Evolutionary conservation across 176 grass and related monocot species (phyloP).

Genomic region (Lolium multiflorum): DNA sequence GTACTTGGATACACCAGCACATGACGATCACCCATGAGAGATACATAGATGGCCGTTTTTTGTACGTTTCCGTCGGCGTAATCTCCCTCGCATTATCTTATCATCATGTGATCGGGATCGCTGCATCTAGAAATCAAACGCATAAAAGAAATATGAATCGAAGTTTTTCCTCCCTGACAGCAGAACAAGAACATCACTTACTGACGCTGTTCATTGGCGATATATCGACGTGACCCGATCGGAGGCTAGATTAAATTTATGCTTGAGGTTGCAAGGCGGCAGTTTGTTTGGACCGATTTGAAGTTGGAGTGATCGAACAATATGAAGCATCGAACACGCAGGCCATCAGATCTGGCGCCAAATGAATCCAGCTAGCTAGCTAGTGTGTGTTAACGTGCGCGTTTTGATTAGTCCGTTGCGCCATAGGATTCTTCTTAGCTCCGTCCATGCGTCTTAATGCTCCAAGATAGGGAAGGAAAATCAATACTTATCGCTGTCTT

Average conservation of each 20-base stretch:
- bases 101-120: constrained; percentile 12
- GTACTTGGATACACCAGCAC: constrained; percentile 22
- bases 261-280: constrained; percentile 4
- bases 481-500: neutral
- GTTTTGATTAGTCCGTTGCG: neutral
- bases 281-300: constrained; percentile 23
- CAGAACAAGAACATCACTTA: neutral
- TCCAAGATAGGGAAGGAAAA: neutral
- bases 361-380: neutral
- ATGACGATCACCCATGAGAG: neutral
- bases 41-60: neutral
- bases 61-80: constrained; percentile 4
- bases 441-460: no score
- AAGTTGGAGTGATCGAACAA: neutral
- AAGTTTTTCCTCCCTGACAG: neutral
- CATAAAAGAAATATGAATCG: neutral
- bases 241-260: neutral
- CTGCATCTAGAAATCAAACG: neutral
- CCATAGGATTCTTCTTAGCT: constrained; percentile 36
- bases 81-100: constrained; percentile 1
- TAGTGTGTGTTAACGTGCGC: neutral
- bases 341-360: constrained; percentile 8
- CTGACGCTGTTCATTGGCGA: no score
- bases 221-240: constrained; percentile 14
- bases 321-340: neutral